These are phyloP conservation scores for Boletus subcaerulescens DNA, from an alignment of 768 basidiomycete species.

Conservation along the genomic window DNA sequence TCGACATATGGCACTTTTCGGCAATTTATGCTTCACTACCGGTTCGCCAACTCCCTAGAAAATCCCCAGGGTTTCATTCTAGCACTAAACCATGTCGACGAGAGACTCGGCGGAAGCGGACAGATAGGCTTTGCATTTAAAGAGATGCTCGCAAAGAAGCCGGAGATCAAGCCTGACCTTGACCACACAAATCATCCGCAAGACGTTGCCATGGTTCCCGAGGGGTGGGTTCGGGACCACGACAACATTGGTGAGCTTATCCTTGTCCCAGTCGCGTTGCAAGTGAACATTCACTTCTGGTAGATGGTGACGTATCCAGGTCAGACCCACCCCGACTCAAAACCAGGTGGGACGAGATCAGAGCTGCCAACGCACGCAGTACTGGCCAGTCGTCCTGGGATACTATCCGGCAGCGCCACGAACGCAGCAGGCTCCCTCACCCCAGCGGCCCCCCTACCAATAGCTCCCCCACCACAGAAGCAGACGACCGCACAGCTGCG, in stretches of 20 bases:
- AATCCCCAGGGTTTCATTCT: constrained; percentile 29
- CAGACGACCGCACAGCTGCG: constrained; percentile 39
- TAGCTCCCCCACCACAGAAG: constrained; percentile 10
- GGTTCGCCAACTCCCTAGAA: constrained; percentile 31
- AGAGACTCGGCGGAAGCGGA: constrained; percentile 31
- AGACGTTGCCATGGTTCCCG: constrained; percentile 8
- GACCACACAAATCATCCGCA: constrained; percentile 2
- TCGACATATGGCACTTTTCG: constrained; percentile 33
- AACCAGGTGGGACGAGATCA: constrained; percentile 67
- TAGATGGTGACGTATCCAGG: constrained; percentile 6
- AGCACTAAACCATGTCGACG: constrained; percentile 32
- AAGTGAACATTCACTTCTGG: background rate
- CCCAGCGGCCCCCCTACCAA: constrained; percentile 4
- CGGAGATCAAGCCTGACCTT: constrained; percentile 4
- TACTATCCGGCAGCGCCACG: constrained; percentile 56
- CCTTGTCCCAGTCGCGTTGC: background rate
- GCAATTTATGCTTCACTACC: constrained; percentile 28
- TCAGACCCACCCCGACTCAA: constrained; percentile 11
- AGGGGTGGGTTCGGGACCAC: constrained; percentile 13
- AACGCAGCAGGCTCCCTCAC: constrained; percentile 30
- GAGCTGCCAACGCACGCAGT: constrained; percentile 46
- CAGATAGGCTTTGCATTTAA: constrained; percentile 23
- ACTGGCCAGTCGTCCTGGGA: constrained; percentile 62
- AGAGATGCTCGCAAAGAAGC: constrained; percentile 22
- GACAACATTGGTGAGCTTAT: constrained; percentile 12